These are phyloP conservation scores for Ophiocordyceps unilateralis DNA, from an alignment of 2,329 filamentous ascomycete genomes.

Conservation along the genomic window DNA sequence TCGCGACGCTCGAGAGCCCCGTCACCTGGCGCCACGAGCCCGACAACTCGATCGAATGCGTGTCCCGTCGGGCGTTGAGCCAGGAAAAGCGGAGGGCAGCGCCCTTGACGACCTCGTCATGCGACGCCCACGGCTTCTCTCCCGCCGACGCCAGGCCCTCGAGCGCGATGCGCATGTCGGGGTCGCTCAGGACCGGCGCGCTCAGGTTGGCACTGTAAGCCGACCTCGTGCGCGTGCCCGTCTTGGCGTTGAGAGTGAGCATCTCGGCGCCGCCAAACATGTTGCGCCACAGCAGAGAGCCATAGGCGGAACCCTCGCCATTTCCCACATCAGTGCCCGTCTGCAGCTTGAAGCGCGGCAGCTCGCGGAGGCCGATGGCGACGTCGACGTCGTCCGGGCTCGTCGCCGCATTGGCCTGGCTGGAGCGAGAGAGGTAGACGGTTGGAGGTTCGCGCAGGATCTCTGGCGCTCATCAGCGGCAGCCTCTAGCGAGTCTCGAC, in stretches of 20 bases:
- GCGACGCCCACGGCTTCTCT: constrained; percentile 81
- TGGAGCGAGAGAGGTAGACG: constrained; percentile 65
- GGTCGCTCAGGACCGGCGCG: constrained; percentile 68
- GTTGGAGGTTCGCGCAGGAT: constrained; percentile 75
- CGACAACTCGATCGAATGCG: constrained; percentile 65
- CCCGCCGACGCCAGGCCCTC: constrained; percentile 73
- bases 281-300: constrained; percentile 75
- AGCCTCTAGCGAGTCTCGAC: constrained; percentile 4
- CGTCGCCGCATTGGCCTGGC: constrained; percentile 48
- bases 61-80: constrained; percentile 45
- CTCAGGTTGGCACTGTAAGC: constrained; percentile 80
- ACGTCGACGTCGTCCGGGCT: constrained; percentile 67
- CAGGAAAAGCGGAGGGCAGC: constrained; percentile 63
- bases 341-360: constrained; percentile 71
- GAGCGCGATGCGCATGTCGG: constrained; percentile 60
- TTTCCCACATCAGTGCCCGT: constrained; percentile 91
- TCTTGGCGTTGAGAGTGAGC: constrained; percentile 68
- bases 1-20: constrained; percentile 55
- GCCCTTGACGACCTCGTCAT: constrained; percentile 76
- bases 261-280: constrained; percentile 89
- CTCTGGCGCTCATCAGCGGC: constrained; percentile 30
- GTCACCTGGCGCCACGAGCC: constrained; percentile 82
- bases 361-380: constrained; percentile 67
- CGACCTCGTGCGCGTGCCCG: constrained; percentile 79
- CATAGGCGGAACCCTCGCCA: constrained; percentile 83